These are phyloP conservation scores for Cicer pinnatifidum DNA, from an alignment of 306 rosid genomes.

Conservation along the genomic window DNA sequence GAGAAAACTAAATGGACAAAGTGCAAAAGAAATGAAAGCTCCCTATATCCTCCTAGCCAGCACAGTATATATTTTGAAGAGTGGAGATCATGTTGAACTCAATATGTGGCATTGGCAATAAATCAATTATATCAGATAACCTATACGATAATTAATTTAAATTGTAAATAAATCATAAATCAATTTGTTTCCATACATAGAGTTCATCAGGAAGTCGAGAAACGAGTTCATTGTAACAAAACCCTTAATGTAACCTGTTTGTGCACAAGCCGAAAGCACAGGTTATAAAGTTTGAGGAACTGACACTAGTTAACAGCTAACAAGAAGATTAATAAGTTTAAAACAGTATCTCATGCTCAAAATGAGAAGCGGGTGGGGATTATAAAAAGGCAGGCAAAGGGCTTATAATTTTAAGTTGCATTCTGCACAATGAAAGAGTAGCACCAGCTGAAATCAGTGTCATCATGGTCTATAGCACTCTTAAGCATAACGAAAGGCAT, in stretches of 20 bases:
- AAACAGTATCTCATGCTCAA: background rate
- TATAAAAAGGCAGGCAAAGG: background rate
- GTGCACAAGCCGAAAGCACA: background rate
- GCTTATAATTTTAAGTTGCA: slow-evolving; percentile 15
- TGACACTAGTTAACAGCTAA: slow-evolving; percentile 15
- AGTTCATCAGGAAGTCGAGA: background rate
- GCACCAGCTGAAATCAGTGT: slow-evolving; percentile 32
- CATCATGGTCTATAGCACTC: slow-evolving; percentile 1
- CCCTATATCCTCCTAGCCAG: slow-evolving; percentile 18
- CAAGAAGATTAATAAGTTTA: slow-evolving; percentile 23
- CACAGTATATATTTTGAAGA: slow-evolving; percentile 15
- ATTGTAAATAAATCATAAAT: slow-evolving; percentile 20
- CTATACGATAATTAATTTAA: background rate
- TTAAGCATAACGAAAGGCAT: slow-evolving; percentile 30
- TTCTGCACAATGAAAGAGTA: slow-evolving; percentile 4
- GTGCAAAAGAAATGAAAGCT: slow-evolving; percentile 35
- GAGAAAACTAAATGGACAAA: slow-evolving; percentile 31
- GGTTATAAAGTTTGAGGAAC: slow-evolving; percentile 19
- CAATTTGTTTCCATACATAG: background rate
- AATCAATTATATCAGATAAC: slow-evolving; percentile 17
- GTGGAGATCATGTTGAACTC: slow-evolving; percentile 16
- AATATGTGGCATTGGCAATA: background rate
- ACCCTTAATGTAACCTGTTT: background rate
- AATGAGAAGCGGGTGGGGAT: background rate
- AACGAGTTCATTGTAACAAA: background rate